Evolutionary conservation across 495 filamentous ascomycete genomes (phyloP), one percentile per base, ranked within the genome.

Genomic region (Viridothelium virens): DNA sequence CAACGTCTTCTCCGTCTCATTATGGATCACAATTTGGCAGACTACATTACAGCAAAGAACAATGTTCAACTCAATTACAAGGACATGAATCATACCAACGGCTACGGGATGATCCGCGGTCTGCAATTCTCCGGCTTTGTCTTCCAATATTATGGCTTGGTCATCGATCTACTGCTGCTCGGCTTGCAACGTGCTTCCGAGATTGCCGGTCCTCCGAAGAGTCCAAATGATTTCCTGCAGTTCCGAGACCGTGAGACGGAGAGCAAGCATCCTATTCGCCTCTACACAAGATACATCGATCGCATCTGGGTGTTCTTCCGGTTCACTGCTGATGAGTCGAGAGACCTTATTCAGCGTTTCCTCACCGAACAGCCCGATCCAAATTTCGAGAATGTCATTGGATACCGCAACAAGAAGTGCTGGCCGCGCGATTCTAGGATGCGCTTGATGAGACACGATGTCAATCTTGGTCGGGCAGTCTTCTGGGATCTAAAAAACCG

Each of bases 401-500:
- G 94, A 0, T 99, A 97, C 77, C 89, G 90, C 78, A 99, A 96
- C 77, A 99, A 97, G 82, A 99, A 97, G 76, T 99, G 95, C 77
- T 99, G 95, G 95, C 95, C 95, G 18, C 86, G 95, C 63, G 95
- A 99, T 74, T 96, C 91, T 10, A 84, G 95, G 36, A 99, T 99
- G 95, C 86, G 95, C 36, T 78, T 99, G 70, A 99, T 99, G 95
- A 87, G 95, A 69, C 95, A 99, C 76, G 95, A 99, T 81, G 95
- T 99, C 67, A 97, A 99, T 71, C 87, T 99, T 65, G 95, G 95
- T 9, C 87, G 95, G 70, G 95, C 95, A 68, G 95, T 97, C 12
- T 99, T 99, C 79, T 99, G 95, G 94, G 94, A 99, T 74, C 75
- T 99, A 76, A 99, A 99, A 83, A 97, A 99, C 76, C 84, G 95